Evolutionary conservation across 352 stramenopile species (phyloP).

Genomic region (Halophytophthora polymorphica): DNA sequence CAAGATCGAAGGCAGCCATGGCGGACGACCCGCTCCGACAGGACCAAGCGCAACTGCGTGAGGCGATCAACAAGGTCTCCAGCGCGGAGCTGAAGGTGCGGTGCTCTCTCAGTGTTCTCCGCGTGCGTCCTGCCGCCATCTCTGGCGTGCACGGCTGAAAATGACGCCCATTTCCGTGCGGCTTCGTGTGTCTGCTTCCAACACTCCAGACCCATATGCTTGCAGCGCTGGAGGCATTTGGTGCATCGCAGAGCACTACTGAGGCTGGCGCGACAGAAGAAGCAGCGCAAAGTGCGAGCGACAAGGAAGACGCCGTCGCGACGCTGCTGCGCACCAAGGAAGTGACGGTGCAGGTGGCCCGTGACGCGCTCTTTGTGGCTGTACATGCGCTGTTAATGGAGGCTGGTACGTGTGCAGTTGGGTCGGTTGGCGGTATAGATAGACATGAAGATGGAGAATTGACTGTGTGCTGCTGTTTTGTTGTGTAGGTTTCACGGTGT

Average conservation of each 20-base stretch:
- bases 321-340: constrained; percentile 39
- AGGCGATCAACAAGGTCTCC: constrained; percentile 29
- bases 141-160: not conserved
- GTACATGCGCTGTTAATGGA: constrained; percentile 73
- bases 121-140: too few relatives aligned
- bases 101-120: not conserved
- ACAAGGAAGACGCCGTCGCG: constrained; percentile 46
- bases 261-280: constrained; percentile 1
- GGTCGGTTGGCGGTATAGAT: not conserved
- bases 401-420: constrained; percentile 35
- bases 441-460: not conserved
- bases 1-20: constrained; percentile 23
- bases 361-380: constrained; percentile 68
- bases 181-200: constrained; percentile 3
- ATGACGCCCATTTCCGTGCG: not conserved
- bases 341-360: constrained; percentile 39
- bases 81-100: constrained; percentile 36
- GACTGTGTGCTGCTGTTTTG: constrained; percentile 3
- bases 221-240: constrained; percentile 50
- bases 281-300: constrained; percentile 9
- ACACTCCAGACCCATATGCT: constrained; percentile 66
- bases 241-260: constrained; percentile 6
- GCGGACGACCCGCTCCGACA: constrained; percentile 27
- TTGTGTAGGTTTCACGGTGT: constrained; percentile 39
- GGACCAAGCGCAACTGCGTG: constrained; percentile 35